Evolutionary conservation across 495 filamentous ascomycete genomes (phyloP).

Genomic region (Thozetella sp.): DNA sequence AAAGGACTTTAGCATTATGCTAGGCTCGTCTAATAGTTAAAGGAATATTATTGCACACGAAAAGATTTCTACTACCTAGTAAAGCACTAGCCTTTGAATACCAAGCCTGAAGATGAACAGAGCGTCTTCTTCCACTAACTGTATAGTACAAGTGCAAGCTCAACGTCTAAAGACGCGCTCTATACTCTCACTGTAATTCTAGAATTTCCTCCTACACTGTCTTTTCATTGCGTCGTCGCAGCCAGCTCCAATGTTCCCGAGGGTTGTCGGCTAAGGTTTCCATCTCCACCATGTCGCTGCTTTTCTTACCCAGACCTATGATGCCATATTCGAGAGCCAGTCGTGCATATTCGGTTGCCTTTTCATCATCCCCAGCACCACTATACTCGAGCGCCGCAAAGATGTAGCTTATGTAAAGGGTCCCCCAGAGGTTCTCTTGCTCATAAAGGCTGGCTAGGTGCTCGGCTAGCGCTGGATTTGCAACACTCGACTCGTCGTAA

Average conservation of each 20-base stretch:
- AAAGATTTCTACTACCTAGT: too few relatives aligned
- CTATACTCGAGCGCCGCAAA: slow-evolving; percentile 39
- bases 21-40: too few relatives aligned
- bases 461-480: slow-evolving; percentile 33
- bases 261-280: slow-evolving; percentile 23
- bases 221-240: not conserved
- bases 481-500: slow-evolving; percentile 18
- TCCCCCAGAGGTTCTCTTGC: slow-evolving; percentile 33
- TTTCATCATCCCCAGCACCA: slow-evolving; percentile 31
- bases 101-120: too few relatives aligned
- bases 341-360: slow-evolving; percentile 32
- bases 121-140: too few relatives aligned
- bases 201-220: not conserved
- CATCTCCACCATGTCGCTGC: slow-evolving; percentile 30
- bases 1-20: too few relatives aligned
- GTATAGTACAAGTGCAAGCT: too few relatives aligned
- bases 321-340: slow-evolving; percentile 32
- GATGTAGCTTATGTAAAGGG: slow-evolving; percentile 33
- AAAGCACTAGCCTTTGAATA: too few relatives aligned
- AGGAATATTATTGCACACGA: too few relatives aligned
- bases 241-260: slow-evolving; percentile 35
- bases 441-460: slow-evolving; percentile 33
- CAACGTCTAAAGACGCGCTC: too few relatives aligned
- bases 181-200: too few relatives aligned
- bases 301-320: slow-evolving; percentile 29